These are phyloP conservation scores for Mortierella sp. DNA, from an alignment of 371 early-diverging fungal genomes.

Conservation along the genomic window DNA sequence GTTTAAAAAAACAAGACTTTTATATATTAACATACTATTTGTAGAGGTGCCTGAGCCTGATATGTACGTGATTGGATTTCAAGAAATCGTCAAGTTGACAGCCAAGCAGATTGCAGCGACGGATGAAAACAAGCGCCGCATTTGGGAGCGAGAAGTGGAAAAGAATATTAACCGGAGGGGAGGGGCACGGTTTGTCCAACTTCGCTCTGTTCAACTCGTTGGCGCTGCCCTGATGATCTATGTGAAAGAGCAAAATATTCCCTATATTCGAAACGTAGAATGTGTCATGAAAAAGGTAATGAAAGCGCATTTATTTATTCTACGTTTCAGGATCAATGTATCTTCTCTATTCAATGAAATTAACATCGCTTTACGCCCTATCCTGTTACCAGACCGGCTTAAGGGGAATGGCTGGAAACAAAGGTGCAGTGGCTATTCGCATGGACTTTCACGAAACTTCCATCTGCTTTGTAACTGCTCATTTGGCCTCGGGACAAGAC, in stretches of 20 bases:
- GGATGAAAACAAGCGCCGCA: constrained; percentile 71
- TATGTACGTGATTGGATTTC: constrained; percentile 89
- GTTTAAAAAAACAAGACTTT: too few species aligned
- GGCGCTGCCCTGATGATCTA: constrained; percentile 89
- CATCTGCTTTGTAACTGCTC: constrained; percentile 91
- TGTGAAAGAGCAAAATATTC: constrained; percentile 74
- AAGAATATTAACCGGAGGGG: constrained; percentile 64
- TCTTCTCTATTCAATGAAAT: too few species aligned
- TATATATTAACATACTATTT: too few species aligned
- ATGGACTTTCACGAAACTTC: constrained; percentile 88
- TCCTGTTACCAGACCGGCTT: constrained; percentile 72
- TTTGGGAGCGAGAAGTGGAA: constrained; percentile 79
- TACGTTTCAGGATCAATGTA: too few species aligned
- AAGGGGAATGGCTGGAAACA: constrained; percentile 89
- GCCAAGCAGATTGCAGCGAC: constrained; percentile 87
- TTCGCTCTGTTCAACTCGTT: constrained; percentile 89
- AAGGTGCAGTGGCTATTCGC: constrained; percentile 91
- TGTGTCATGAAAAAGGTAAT: constrained; percentile 80
- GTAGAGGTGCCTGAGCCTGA: constrained; percentile 76
- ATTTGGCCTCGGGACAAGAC: constrained; percentile 92
- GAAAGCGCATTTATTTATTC: too few species aligned
- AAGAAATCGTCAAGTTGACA: constrained; percentile 95
- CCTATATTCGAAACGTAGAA: constrained; percentile 87
- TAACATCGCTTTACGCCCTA: not conserved
- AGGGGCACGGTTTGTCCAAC: constrained; percentile 73